Percentiles rank a stretch among this genome's conserved stretches.
phyloP scores from a whole-genome alignment of 768 basidiomycete genomes.

The Kwoniella shandongensis region DNA sequence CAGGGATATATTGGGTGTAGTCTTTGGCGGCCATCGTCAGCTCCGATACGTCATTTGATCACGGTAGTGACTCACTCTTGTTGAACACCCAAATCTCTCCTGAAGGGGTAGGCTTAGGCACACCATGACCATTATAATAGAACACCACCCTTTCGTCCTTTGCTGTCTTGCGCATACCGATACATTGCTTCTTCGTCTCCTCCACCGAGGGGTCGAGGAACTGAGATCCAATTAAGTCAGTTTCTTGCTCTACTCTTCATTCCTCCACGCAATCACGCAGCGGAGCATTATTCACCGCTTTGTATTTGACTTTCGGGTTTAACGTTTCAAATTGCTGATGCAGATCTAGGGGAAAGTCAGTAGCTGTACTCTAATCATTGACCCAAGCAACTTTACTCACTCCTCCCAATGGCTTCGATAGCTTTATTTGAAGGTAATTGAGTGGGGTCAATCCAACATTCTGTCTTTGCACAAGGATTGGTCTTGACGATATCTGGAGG shows the following conservation, averaged over 20 bases:
- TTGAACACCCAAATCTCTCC: conserved; percentile 99
- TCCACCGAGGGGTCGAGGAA: conserved; percentile 93
- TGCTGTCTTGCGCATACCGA: conserved; percentile 76
- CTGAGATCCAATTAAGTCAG: conserved; percentile 42
- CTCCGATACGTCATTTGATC: background rate
- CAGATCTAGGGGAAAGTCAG: conserved; percentile 58
- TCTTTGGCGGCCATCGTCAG: conserved; percentile 40
- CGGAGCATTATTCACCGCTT: conserved; percentile 56
- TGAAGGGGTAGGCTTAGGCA: conserved; percentile 91
- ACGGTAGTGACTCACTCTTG: conserved; percentile 56
- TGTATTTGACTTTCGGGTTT: conserved; percentile 89
- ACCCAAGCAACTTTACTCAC: too few relatives aligned
- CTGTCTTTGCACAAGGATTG: conserved; percentile 87
- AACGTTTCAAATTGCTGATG: conserved; percentile 95
- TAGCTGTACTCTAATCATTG: background rate
- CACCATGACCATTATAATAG: conserved; percentile 98
- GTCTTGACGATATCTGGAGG: conserved; percentile 98
- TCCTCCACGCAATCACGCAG: background rate
- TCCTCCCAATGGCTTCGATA: conserved; percentile 86
- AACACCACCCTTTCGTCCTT: conserved; percentile 92
- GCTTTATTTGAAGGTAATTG: conserved; percentile 90
- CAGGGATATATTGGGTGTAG: conserved; percentile 98
- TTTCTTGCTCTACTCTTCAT: background rate
- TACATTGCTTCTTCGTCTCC: conserved; percentile 83
- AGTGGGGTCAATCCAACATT: conserved; percentile 97